Percentiles rank a stretch among this genome's conserved stretches.
These are phyloP conservation scores for Fusarium sp. DNA, from an alignment of 2,329 filamentous ascomycete genomes.

Conservation along the genomic window DNA sequence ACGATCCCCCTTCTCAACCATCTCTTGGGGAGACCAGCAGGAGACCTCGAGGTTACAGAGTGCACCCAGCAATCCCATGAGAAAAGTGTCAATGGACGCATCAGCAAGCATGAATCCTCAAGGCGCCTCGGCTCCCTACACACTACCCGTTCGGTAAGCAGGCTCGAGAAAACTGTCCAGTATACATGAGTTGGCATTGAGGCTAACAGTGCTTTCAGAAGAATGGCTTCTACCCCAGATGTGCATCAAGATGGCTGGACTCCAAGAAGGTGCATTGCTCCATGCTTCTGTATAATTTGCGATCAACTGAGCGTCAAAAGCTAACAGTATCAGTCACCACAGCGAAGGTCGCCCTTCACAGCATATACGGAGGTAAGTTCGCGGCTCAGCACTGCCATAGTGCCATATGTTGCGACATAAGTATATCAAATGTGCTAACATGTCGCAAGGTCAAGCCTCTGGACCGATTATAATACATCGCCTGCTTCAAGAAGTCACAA, in stretches of 20 bases:
- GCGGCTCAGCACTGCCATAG: neutral
- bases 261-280: slow-evolving; percentile 33
- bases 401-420: neutral
- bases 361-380: slow-evolving; percentile 40
- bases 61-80: slow-evolving; percentile 43
- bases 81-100: slow-evolving; percentile 50
- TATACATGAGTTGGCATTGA: neutral
- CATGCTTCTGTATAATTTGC: neutral
- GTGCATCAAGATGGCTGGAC: slow-evolving; percentile 37
- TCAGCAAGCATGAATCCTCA: slow-evolving; percentile 27
- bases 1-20: slow-evolving; percentile 34
- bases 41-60: slow-evolving; percentile 30
- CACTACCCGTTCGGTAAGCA: slow-evolving; percentile 45
- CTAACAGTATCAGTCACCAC: slow-evolving; percentile 9
- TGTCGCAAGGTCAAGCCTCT: slow-evolving; percentile 37
- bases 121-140: slow-evolving; percentile 31
- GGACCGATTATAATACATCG: slow-evolving; percentile 35
- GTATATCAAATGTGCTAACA: slow-evolving; percentile 18
- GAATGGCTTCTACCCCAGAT: slow-evolving; percentile 41
- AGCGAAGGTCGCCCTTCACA: slow-evolving; percentile 35
- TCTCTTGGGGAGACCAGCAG: slow-evolving; percentile 44
- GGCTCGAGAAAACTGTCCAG: neutral
- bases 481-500: slow-evolving; percentile 43
- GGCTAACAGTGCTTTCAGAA: slow-evolving; percentile 31
- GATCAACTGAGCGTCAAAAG: neutral